phyloP scores from a whole-genome alignment of 202 grass and related monocot genomes.

The Musa balbisiana region DNA sequence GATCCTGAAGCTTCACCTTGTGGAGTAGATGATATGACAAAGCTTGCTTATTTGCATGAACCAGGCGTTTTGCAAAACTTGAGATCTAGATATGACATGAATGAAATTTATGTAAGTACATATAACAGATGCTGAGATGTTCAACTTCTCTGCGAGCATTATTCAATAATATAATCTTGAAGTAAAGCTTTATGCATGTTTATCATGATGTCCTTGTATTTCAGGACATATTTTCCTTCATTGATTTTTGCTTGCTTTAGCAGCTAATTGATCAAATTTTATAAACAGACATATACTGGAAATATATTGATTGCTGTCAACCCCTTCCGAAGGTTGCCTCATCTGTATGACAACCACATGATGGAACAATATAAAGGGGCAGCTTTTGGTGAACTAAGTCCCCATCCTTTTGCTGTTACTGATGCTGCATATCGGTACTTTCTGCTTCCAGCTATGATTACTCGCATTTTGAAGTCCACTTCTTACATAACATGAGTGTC shows the following conservation, averaged over 20 bases:
- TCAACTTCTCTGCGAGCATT: not conserved
- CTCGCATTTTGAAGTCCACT: not conserved
- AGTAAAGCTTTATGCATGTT: no score
- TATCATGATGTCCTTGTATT: not conserved
- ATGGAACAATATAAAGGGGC: slow-evolving; percentile 87
- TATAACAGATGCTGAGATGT: not conserved
- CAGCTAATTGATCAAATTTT: slow-evolving; percentile 4
- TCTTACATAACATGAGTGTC: slow-evolving; percentile 1
- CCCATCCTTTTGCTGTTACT: slow-evolving; percentile 70
- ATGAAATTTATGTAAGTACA: slow-evolving; percentile 19
- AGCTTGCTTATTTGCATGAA: slow-evolving; percentile 18
- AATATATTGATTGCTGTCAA: slow-evolving; percentile 76
- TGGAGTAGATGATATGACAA: slow-evolving; percentile 20
- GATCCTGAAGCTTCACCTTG: slow-evolving; percentile 15
- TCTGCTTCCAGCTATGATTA: not conserved
- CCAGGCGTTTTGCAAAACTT: slow-evolving; percentile 18
- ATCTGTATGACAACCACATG: slow-evolving; percentile 71
- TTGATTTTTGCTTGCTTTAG: not conserved
- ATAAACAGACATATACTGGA: slow-evolving; percentile 71
- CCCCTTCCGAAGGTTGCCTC: slow-evolving; percentile 57
- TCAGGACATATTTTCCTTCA: not conserved
- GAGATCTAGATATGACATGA: slow-evolving; percentile 19
- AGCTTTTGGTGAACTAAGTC: slow-evolving; percentile 66
- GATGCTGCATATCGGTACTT: slow-evolving; percentile 62
- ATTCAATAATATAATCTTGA: no score